Base-by-base conservation (phyloP, 306 rosid species). In the Vigna nakashimae region DNA sequence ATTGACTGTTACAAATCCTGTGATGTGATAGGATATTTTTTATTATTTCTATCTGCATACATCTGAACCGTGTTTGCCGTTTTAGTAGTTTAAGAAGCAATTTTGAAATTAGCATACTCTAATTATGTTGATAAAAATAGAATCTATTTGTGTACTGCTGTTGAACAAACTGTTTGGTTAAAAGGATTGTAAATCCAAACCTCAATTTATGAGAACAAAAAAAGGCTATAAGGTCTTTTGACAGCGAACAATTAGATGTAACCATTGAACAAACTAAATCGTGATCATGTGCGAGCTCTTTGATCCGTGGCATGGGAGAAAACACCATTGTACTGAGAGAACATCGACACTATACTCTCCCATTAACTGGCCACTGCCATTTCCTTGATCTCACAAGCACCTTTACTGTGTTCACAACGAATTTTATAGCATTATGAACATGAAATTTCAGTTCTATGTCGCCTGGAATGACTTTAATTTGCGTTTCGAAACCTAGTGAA, bases 31-130 rank as follows among this genome's bases (percentile, higher is more conserved):
- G 51, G 55, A 42, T 67, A 6, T 32, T 66, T 10, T 40, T 11
- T 68, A 9, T 53, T 26, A n/a, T 46, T 55, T 55, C 3, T 53
- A 15, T 32, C 46, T 43, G 36, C 48, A 2, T 7, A 32, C 62
- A 32, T 53, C 77, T 71, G 64, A 69, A 32, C 73, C 14, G 5
- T 51, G 49, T 48, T 24, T 73, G 17, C 28, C 46, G 70, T n/a
- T n/a, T n/a, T n/a, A n/a, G n/a, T 65, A 7, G 48, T 73, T 12
- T 30, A 6, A n/a, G 26, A 80, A 34, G 55, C 28, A 15, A 65
- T 11, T 77, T 34, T 77, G 57, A 77, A 40, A 38, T 38, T 65
- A 24, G 30, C 74, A 51, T 49, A 17, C 69, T 42, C n/a, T 63
- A 48, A 12, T 20, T 49, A 17, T 75, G 3, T 32, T 18, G 14